Conservation (phyloP, 2,329 filamentous ascomycete genomes). For the Penicillium aurantiogriseum region DNA sequence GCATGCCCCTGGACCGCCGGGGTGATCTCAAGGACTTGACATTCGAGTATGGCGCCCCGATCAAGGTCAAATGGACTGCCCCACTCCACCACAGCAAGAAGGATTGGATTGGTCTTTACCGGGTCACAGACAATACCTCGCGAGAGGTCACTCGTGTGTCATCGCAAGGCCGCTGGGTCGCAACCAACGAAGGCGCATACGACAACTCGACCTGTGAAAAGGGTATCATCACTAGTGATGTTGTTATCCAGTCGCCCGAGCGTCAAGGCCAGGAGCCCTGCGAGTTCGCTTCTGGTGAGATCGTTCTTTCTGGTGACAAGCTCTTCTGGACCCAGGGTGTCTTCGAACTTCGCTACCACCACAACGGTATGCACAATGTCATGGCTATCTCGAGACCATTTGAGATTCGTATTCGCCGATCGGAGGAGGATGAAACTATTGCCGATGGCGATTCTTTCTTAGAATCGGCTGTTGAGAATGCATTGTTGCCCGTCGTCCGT, state of each 20-base stretch:
- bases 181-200: constrained; percentile 73
- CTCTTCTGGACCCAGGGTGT: constrained; percentile 96
- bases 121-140: constrained; percentile 89
- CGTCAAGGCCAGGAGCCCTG: constrained; percentile 50
- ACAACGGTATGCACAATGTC: constrained; percentile 86
- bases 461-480: constrained; percentile 68
- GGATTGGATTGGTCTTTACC: constrained; percentile 96
- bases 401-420: constrained; percentile 78
- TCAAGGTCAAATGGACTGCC: constrained; percentile 86
- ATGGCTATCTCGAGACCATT: constrained; percentile 94
- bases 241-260: constrained; percentile 49
- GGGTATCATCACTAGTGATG: constrained; percentile 71
- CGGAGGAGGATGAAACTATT: constrained; percentile 70
- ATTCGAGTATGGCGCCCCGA: constrained; percentile 85
- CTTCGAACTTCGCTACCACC: constrained; percentile 96
- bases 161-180: constrained; percentile 85
- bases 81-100: constrained; percentile 82
- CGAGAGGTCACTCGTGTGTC: constrained; percentile 80
- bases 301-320: constrained; percentile 87
- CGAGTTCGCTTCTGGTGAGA: constrained; percentile 71
- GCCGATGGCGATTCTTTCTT: constrained; percentile 60
- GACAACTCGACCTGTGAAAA: constrained; percentile 72
- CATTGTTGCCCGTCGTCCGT: constrained; percentile 76
- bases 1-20: constrained; percentile 61
- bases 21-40: constrained; percentile 69